Base-by-base conservation (phyloP, 345 rosid species). In the Lenwebbia sp. region DNA sequence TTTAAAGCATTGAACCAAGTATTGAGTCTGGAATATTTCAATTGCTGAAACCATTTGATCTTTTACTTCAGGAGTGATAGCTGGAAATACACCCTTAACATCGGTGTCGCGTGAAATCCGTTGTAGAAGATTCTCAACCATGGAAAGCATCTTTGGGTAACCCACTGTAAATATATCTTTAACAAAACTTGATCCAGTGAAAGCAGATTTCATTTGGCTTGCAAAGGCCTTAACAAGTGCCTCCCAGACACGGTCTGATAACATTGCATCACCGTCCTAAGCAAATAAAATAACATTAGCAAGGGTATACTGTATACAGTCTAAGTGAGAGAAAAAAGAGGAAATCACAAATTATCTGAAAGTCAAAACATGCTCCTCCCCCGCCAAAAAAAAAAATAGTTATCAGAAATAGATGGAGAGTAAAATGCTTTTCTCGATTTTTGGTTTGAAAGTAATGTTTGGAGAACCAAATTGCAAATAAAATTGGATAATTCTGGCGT, bases 181-280 rank as follows among this genome's bases (percentile, higher is more conserved):
- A 19, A 98, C 99, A 91, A 95, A 98, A 90, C 98, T 98, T 87
- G 99, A 98, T 53, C 99, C 98, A 54, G 98, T 95, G 90, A 92
- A 98, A 85, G 98, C 96, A 86, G 99, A 94, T 88, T 96, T 98
- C 98, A 98, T 95, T 88, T 96, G 99, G 86, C 85, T 93, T 21
- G 98, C 93, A 93, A 96, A 96, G 37, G 96, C 95, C 89, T 96
- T 96, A 89, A 96, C 96, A 87, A 96, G 88, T 60, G 98, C 98
- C 88, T 95, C 99, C 99, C 99, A 98, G 56, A 98, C 98, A 86
- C 98, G 91, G 87, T 94, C 98, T 2, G 99, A 94, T 86, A 94
- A 85, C 95, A 96, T 86, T 83, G 92, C 85, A 91, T 96, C 99
- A 52, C 94, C 97, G 60, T 96, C 99, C 99, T 93, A 83, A 56